Evolutionary conservation across 148 eudicot species (phyloP), one percentile per base, ranked within the genome.

Genomic region (Spergularia bocconei): DNA sequence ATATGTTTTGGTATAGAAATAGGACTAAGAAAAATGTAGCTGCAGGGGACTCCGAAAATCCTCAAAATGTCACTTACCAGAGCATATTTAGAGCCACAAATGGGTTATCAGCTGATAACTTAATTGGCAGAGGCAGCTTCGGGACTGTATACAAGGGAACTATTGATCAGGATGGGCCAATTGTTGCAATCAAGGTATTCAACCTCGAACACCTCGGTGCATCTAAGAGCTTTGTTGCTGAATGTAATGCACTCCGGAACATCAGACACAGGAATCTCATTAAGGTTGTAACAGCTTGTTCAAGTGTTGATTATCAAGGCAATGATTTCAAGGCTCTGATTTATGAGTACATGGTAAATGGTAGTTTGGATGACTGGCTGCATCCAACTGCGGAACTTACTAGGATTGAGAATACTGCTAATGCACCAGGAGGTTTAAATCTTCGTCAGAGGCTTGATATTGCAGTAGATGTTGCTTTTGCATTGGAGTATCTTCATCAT

Each of bases 401-500:
- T 48, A 25, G 21, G 17, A 36, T 29, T 2, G 52, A 51, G 10
- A 51, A 15, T 7, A 36, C 52, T 38, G 25, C 7, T 75, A 10
- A 55, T 54, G n/a, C 63, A 13, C 63, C 57, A 41, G 33, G 52
- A 12, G 20, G 3, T 6, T 38, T 70, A n/a, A 53, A 53, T 55
- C 20, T 77, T 63, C 25, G 10, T 53, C 70, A 77, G 9, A 77
- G 80, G 38, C 54, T 77, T 38, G 56, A 55, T 23, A 54, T 70
- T 70, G 79, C 73, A 51, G 44, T 72, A 48, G 86, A 83, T 70
- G 76, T 86, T 44, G 88, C 83, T 29, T 73, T 44, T 69, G 81
- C 86, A n/a, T 39, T 86, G 11, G 79, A 83, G 16, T 86, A 86
- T 75, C 86, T 86, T 14, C 88, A 83, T 47, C 38, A 55, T 23